Percentiles rank a stretch among this genome's conserved stretches.
Conservation (phyloP, 768 basidiomycete genomes). For the Mycena floridula region DNA sequence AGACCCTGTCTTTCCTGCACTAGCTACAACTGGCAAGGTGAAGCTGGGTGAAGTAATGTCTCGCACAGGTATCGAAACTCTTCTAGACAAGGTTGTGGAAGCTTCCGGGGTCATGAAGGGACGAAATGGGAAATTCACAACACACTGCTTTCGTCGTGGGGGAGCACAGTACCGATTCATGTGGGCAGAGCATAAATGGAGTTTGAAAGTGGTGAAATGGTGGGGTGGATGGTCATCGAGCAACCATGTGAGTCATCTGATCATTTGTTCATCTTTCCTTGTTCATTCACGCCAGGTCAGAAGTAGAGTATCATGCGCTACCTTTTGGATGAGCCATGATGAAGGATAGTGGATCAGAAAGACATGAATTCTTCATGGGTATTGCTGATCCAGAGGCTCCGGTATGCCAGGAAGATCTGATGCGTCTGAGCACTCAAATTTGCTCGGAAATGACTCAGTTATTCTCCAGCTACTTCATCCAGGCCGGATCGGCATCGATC, state of each 20-base stretch:
- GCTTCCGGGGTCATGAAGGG: conserved; percentile 10
- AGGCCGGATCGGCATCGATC: neutral
- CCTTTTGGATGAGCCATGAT: conserved; percentile 22
- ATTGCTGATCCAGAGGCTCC: conserved; percentile 4
- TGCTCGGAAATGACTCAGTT: neutral
- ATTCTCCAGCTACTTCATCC: neutral
- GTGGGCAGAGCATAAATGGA: conserved; percentile 20
- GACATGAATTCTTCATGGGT: conserved; percentile 19
- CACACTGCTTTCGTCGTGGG: conserved; percentile 20
- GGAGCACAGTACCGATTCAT: conserved; percentile 24
- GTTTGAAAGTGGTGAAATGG: too few species aligned
- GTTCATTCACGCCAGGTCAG: conserved; percentile 6
- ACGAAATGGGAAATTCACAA: conserved; percentile 15
- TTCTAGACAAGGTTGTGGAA: conserved; percentile 15
- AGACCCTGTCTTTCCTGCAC: conserved; percentile 17
- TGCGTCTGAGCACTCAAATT: neutral
- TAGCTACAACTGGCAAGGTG: conserved; percentile 15
- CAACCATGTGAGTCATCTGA: too few species aligned
- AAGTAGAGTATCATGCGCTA: conserved; percentile 20
- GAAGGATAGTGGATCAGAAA: conserved; percentile 8
- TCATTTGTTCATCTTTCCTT: too few species aligned
- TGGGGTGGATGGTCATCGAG: too few species aligned
- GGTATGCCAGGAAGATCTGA: conserved; percentile 2
- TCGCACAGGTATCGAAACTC: conserved; percentile 15
- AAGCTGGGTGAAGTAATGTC: conserved; percentile 16